These are phyloP conservation scores for Dimocarpus longan DNA, from an alignment of 345 rosid species.

Conservation along the genomic window DNA sequence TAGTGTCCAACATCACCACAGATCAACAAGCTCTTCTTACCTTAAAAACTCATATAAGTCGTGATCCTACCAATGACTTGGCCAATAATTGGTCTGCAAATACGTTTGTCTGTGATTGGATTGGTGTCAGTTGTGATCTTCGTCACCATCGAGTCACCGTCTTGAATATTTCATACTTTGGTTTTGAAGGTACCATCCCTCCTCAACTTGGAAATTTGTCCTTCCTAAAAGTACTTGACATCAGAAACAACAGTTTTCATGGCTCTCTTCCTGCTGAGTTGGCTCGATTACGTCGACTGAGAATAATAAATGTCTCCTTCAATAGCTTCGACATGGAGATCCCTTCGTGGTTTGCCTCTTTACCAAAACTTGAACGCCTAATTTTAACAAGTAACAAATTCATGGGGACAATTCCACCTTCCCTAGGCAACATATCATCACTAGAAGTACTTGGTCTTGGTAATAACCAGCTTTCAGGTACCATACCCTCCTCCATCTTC, in stretches of 20 bases:
- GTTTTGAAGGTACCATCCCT: no score
- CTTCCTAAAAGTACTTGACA: no score
- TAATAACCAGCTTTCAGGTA: slow-evolving; percentile 3
- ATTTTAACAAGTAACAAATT: not conserved
- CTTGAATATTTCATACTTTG: no score
- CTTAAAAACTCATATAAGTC: no score
- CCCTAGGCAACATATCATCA: not conserved
- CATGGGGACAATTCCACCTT: slow-evolving; percentile 3
- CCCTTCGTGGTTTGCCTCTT: slow-evolving; percentile 23
- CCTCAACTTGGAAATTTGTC: no score
- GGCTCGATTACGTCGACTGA: slow-evolving; percentile 6
- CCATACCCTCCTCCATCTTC: not conserved
- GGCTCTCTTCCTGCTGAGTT: slow-evolving; percentile 16
- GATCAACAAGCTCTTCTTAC: no score
- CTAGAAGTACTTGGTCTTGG: not conserved
- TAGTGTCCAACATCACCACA: no score
- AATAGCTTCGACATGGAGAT: slow-evolving; percentile 21
- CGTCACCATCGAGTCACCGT: no score
- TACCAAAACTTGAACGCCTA: not conserved
- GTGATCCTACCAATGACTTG: no score
- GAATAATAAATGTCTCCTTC: not conserved
- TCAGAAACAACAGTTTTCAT: not conserved
- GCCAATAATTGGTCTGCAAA: no score
- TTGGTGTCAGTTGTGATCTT: no score
- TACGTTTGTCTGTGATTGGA: no score